These are phyloP conservation scores for Pseudogymnoascus sp. DNA, from an alignment of 2,329 filamentous ascomycete genomes.

Conservation along the genomic window DNA sequence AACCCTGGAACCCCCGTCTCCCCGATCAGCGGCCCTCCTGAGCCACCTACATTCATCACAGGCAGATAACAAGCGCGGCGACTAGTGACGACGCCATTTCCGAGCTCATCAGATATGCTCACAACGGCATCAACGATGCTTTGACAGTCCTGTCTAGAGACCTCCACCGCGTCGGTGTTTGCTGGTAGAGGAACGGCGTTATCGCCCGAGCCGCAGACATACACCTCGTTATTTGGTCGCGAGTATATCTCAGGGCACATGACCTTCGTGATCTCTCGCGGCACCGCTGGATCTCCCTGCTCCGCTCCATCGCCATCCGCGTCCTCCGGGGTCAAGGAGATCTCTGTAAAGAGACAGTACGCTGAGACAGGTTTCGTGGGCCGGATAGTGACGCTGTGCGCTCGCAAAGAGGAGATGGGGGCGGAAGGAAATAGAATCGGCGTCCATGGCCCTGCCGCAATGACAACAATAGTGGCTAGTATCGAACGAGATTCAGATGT, in stretches of 20 bases:
- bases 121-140: conserved; percentile 76
- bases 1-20: conserved; percentile 65
- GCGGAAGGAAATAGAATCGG: conserved; percentile 49
- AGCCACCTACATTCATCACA: conserved; percentile 30
- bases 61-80: conserved; percentile 93
- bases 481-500: conserved; percentile 42
- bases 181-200: conserved; percentile 64
- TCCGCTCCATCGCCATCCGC: conserved; percentile 44
- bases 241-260: conserved; percentile 93
- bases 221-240: conserved; percentile 79
- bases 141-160: conserved; percentile 70
- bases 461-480: conserved; percentile 39
- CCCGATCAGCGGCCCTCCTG: conserved; percentile 69
- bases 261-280: conserved; percentile 43
- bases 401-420: conserved; percentile 51
- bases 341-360: conserved; percentile 80
- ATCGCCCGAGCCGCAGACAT: conserved; percentile 91
- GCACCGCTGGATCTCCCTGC: conserved; percentile 42
- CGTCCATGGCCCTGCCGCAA: conserved; percentile 54
- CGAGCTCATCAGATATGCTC: conserved; percentile 58
- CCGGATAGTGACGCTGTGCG: conserved; percentile 59
- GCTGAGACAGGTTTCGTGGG: conserved; percentile 52
- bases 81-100: conserved; percentile 60
- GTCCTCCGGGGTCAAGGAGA: conserved; percentile 60
- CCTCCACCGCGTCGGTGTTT: conserved; percentile 66